These are phyloP conservation scores for Backusella circina DNA, from an alignment of 192 early-diverging fungal species.

Conservation along the genomic window DNA sequence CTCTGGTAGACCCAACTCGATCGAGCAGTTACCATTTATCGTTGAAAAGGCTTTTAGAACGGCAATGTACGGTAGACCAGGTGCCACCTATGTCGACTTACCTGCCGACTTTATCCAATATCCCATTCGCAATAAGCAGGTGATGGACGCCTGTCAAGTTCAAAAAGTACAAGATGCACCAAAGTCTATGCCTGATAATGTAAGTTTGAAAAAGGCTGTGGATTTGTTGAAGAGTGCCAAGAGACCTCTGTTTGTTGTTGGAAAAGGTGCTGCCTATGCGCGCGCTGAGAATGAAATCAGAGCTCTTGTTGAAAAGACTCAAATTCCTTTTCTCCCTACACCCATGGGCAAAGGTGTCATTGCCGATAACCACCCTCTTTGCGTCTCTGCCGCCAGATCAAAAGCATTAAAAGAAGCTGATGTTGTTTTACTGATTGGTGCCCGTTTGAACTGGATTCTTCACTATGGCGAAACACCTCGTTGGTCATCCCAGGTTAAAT, in stretches of 20 bases:
- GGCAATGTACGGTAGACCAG: constrained; percentile 56
- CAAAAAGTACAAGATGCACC: constrained; percentile 16
- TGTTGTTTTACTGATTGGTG: constrained; percentile 66
- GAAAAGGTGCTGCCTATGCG: constrained; percentile 72
- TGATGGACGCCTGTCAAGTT: constrained; percentile 17
- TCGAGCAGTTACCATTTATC: constrained; percentile 46
- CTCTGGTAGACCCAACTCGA: constrained; percentile 43
- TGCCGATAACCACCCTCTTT: constrained; percentile 56
- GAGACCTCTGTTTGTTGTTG: constrained; percentile 60
- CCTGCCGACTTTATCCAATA: constrained; percentile 67
- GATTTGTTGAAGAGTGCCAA: constrained; percentile 43
- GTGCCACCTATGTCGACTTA: constrained; percentile 63
- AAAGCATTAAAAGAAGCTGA: constrained; percentile 62
- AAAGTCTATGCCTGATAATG: constrained; percentile 47
- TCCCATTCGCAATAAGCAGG: constrained; percentile 6
- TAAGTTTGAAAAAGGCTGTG: constrained; percentile 38
- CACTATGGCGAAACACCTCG: constrained; percentile 62
- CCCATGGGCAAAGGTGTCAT: constrained; percentile 74
- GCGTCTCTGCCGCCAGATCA: constrained; percentile 61
- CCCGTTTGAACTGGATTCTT: constrained; percentile 72
- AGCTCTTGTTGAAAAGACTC: constrained; percentile 49
- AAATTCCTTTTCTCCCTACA: constrained; percentile 70
- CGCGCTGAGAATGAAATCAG: constrained; percentile 57
- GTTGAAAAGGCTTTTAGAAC: constrained; percentile 54
- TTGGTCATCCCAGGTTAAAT: constrained; percentile 49